Base-by-base conservation (phyloP, 768 basidiomycete species). In the Kockovaella imperatae region DNA sequence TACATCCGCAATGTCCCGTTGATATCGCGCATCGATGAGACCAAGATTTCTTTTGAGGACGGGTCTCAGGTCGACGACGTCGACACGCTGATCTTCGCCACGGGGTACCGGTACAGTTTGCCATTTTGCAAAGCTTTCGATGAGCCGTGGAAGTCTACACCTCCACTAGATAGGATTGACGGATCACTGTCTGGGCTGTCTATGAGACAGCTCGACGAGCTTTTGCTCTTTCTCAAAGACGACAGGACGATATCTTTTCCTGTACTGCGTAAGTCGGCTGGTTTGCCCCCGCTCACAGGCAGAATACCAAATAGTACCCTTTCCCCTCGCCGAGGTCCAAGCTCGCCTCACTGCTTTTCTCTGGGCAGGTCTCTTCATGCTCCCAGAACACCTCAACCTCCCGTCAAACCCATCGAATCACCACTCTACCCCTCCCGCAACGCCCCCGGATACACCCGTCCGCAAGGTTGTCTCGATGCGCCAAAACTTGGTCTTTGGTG, bases 281-380 rank as follows among this genome's bases (percentile, higher is more conserved):
- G 20, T 34, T 3, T 23, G 3, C 28, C 40, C 11, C 7, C 23
- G 7, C 24, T 25, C 20, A 24, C n/a, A n/a, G n/a, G 24, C 49
- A 70, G 69, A 59, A 40, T 70, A 68, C 42, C 60, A 60, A 48
- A 79, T 86, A 20, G 77, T 77, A 0, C 89, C 88, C 2, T 78
- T 91, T 50, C 87, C 86, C 1, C 61, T 88, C 0, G 75, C 83
- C 40, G 87, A 95, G 68, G 79, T 79, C 0, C 90, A 93, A 70
- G 82, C 83, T 0, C 78, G 77, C 18, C 52, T 70, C 13, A 55
- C 53, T 15, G 50, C 67, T n/a, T 47, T 67, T 14, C 49, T 64
- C 25, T 70, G 69, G 69, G 59, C 67, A 18, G 59, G 55, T 18
- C 47, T 57, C 3, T 55, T 70, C 4, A 57, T 64, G 1, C 62